phyloP scores from a whole-genome alignment of 805 yeast species.

The Wickerhamiella australiensis region DNA sequence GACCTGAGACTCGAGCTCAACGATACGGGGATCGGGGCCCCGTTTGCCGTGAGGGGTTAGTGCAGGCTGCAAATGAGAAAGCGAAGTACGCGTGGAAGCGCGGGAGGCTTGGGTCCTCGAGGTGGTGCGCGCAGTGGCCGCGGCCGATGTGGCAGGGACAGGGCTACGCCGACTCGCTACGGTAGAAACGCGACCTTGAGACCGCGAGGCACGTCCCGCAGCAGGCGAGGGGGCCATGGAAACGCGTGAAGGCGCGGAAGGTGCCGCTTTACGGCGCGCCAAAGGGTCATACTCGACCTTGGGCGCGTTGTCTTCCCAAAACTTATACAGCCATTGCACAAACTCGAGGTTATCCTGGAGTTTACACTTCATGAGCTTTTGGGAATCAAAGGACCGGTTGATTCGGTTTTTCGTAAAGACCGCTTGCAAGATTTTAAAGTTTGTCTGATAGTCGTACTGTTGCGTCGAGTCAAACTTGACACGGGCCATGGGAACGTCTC shows the following conservation, averaged over 20 bases:
- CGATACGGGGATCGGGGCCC: conserved; percentile 9
- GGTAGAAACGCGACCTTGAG: conserved; percentile 2
- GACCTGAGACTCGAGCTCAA: conserved; percentile 36
- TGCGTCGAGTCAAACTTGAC: conserved; percentile 59
- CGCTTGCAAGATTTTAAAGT: conserved; percentile 76
- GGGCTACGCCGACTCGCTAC: conserved; percentile 5
- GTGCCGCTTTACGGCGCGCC: conserved; percentile 37
- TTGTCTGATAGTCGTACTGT: conserved; percentile 66
- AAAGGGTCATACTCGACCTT: conserved; percentile 61
- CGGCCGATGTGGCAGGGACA: conserved; percentile 11
- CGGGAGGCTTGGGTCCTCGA: conserved; percentile 10
- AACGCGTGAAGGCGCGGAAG: conserved; percentile 2
- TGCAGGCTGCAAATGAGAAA: conserved; percentile 1
- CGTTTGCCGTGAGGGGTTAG: conserved; percentile 1
- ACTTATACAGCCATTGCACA: conserved; percentile 78
- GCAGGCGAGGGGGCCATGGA: neutral
- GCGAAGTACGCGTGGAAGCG: conserved; percentile 17
- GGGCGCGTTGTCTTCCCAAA: conserved; percentile 67
- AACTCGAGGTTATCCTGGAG: conserved; percentile 92
- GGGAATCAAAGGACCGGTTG: conserved; percentile 67
- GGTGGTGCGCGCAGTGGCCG: conserved; percentile 4
- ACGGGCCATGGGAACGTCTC: conserved; percentile 68
- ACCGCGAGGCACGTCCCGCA: conserved; percentile 5
- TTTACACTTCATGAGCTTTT: conserved; percentile 68
- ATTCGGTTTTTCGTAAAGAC: conserved; percentile 62